These are phyloP conservation scores for Botrytis cinerea DNA, from an alignment of 2,329 filamentous ascomycete species.

Conservation along the genomic window DNA sequence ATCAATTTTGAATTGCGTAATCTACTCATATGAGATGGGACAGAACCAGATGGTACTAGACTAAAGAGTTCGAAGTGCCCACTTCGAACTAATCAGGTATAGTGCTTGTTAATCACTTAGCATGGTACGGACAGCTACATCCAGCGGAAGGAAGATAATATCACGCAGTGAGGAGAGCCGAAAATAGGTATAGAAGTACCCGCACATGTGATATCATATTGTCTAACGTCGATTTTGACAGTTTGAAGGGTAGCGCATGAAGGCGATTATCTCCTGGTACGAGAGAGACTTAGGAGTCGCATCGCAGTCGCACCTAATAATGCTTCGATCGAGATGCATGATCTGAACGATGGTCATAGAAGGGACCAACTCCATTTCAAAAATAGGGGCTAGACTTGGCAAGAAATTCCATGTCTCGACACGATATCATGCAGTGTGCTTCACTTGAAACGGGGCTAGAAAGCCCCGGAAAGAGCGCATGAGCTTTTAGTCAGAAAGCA, in stretches of 20 bases:
- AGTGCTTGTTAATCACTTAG: slow-evolving; percentile 2
- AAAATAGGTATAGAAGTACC: slow-evolving; percentile 13
- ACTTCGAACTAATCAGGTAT: background rate
- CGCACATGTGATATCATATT: slow-evolving; percentile 20
- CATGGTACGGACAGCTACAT: slow-evolving; percentile 15
- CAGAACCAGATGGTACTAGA: background rate
- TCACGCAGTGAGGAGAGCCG: slow-evolving; percentile 9
- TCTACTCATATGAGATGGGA: background rate
- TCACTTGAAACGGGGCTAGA: slow-evolving; percentile 18
- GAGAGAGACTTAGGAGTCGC: background rate
- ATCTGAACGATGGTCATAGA: background rate
- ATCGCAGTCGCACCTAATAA: background rate
- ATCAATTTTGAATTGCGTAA: slow-evolving; percentile 15
- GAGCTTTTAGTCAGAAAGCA: background rate
- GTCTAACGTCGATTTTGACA: background rate
- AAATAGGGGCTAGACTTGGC: background rate
- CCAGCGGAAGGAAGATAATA: slow-evolving; percentile 14
- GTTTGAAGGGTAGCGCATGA: slow-evolving; percentile 1
- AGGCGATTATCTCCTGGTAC: slow-evolving; percentile 6
- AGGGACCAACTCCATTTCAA: background rate
- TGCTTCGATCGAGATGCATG: slow-evolving; percentile 17
- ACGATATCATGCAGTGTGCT: slow-evolving; percentile 3
- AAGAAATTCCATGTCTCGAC: background rate
- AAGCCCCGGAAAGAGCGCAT: background rate
- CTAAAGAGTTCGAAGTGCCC: background rate